Conservation (phyloP, 75 land plant genomes). For the Selaginella tamariscina region DNA sequence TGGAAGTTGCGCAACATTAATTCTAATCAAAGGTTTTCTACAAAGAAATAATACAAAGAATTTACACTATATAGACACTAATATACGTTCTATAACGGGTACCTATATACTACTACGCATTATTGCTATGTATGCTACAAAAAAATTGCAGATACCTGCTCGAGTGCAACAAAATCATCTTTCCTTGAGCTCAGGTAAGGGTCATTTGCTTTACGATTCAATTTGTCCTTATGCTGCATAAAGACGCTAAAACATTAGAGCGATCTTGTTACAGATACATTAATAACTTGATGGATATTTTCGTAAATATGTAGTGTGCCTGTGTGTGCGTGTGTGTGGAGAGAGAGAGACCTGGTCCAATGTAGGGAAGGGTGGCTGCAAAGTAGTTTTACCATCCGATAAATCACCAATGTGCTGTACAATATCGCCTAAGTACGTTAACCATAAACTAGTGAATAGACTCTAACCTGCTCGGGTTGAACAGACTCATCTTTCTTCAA, state of each 20-base stretch:
- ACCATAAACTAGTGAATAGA: too few relatives aligned
- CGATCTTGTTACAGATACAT: not conserved
- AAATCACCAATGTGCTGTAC: too few relatives aligned
- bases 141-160: slow-evolving; percentile 38
- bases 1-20: too few relatives aligned
- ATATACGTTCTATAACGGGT: not conserved
- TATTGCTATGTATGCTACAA: not conserved
- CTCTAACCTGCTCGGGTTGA: too few relatives aligned
- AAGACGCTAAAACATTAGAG: not conserved
- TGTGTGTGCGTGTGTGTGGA: too few relatives aligned
- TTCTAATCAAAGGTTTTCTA: too few relatives aligned
- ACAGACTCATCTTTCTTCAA: too few relatives aligned
- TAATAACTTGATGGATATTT: not conserved
- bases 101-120: not conserved
- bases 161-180: slow-evolving; percentile 67
- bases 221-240: not conserved
- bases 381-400: too few relatives aligned
- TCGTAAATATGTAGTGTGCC: not conserved
- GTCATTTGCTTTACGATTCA: not conserved
- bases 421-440: too few relatives aligned
- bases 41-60: not conserved
- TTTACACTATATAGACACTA: too few relatives aligned
- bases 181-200: slow-evolving; percentile 7
- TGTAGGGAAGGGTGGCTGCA: too few relatives aligned
- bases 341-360: not conserved